Evolutionary conservation across 306 rosid genomes (phyloP).

Genomic region (Dalbergia oliveri): DNA sequence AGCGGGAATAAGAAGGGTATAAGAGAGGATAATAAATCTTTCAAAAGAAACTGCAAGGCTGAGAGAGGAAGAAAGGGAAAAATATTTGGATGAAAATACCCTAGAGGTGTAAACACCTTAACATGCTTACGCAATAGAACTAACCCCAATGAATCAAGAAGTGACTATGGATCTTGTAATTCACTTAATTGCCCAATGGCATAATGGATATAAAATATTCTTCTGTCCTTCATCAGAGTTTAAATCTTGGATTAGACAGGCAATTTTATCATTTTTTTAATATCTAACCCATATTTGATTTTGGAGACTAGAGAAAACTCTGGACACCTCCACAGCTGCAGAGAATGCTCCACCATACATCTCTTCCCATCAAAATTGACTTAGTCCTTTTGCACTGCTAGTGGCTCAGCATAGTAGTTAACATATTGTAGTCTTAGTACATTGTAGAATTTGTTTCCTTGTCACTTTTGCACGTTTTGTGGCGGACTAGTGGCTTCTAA

Average conservation of each 20-base stretch:
- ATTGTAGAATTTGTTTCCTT: not conserved
- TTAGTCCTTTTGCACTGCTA: too few relatives aligned
- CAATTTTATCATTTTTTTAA: not conserved
- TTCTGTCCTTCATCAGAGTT: not conserved
- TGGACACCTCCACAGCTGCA: not conserved
- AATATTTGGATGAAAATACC: too few relatives aligned
- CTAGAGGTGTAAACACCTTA: too few relatives aligned
- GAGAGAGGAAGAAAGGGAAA: not conserved
- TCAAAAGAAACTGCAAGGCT: not conserved
- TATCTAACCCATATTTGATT: too few relatives aligned
- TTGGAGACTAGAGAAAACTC: not conserved
- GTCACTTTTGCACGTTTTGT: not conserved
- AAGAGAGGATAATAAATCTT: conserved; percentile 24
- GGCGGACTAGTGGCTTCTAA: too few relatives aligned
- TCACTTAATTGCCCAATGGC: too few relatives aligned
- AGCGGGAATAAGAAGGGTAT: not conserved
- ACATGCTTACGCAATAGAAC: too few relatives aligned
- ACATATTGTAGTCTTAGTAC: not conserved
- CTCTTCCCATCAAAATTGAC: too few relatives aligned
- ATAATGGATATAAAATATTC: too few relatives aligned
- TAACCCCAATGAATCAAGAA: too few relatives aligned
- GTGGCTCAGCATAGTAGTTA: too few relatives aligned
- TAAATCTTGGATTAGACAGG: not conserved
- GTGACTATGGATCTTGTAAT: too few relatives aligned
- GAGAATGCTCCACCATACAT: not conserved